phyloP scores from a whole-genome alignment of 2,329 filamentous ascomycete genomes.

The Lachnellula suecica region DNA sequence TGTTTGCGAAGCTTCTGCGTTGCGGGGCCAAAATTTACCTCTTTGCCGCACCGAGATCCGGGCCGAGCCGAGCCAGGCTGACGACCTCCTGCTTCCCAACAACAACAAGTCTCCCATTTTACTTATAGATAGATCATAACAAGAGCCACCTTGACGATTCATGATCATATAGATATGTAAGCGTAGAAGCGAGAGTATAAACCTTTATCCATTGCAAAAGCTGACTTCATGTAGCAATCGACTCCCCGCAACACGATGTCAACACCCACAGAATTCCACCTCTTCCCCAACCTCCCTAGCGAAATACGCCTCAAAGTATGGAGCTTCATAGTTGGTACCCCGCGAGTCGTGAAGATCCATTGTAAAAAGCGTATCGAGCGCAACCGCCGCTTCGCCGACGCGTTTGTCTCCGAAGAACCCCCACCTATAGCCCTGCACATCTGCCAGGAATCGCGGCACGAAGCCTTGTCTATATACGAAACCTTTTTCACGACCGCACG shows the following conservation, averaged over 20 bases:
- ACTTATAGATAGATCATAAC: too few relatives aligned
- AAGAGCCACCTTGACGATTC: too few relatives aligned
- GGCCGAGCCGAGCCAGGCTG: too few relatives aligned
- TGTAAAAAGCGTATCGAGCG: slow-evolving; percentile 16
- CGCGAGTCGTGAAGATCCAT: slow-evolving; percentile 19
- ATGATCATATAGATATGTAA: too few relatives aligned
- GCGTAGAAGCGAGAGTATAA: too few relatives aligned
- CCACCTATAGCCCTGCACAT: slow-evolving; percentile 29
- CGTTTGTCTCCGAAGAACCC: slow-evolving; percentile 20
- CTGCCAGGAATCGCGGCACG: slow-evolving; percentile 30
- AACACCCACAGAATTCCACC: slow-evolving; percentile 17
- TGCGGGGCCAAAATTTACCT: too few relatives aligned
- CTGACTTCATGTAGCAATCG: background rate
- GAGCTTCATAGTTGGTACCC: slow-evolving; percentile 11
- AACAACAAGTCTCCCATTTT: too few relatives aligned
- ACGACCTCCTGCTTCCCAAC: too few relatives aligned
- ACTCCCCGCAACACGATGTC: background rate
- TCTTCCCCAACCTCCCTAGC: slow-evolving; percentile 27
- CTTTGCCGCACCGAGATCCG: too few relatives aligned
- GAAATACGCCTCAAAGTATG: slow-evolving; percentile 31
- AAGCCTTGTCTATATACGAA: slow-evolving; percentile 22
- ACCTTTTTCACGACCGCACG: slow-evolving; percentile 15
- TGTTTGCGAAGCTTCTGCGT: too few relatives aligned
- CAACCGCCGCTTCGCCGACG: slow-evolving; percentile 6
- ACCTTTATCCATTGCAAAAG: background rate